Evolutionary conservation across 169 alveolate species (phyloP).

Genomic region (Sarcocystis neurona): DNA sequence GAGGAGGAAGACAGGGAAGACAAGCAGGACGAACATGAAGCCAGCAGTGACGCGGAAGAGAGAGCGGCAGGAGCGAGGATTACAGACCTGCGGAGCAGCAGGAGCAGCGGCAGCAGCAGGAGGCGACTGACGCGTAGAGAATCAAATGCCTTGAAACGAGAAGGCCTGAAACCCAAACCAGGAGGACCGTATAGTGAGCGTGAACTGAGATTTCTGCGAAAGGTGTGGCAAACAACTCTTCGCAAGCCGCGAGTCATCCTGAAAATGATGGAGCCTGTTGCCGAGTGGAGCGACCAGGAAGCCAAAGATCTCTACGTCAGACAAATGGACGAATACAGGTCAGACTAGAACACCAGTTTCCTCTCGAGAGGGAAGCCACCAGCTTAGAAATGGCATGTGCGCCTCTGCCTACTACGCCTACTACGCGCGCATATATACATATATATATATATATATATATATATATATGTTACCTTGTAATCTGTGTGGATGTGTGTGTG

Average conservation of each 20-base stretch:
- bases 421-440: no score
- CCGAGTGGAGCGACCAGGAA: slow-evolving; percentile 12
- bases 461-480: no score
- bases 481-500: neutral
- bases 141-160: neutral
- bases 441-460: no score
- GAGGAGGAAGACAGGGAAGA: neutral
- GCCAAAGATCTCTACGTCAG: slow-evolving; percentile 4
- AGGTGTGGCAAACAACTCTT: slow-evolving; percentile 1
- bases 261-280: slow-evolving; percentile 7
- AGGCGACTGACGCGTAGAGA: neutral
- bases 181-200: neutral
- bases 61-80: neutral
- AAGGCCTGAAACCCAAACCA: neutral
- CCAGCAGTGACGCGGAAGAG: neutral
- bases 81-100: neutral
- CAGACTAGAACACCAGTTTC: neutral
- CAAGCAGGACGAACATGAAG: neutral
- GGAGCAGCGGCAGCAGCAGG: neutral
- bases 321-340: neutral
- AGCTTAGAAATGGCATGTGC: no score
- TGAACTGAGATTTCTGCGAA: neutral
- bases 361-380: no score
- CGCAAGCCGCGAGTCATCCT: neutral
- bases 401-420: no score